Percentiles rank a stretch among this genome's conserved stretches.
Evolutionary conservation across 176 grass and related monocot species (phyloP).

Genomic region (Microstegium vimineum): DNA sequence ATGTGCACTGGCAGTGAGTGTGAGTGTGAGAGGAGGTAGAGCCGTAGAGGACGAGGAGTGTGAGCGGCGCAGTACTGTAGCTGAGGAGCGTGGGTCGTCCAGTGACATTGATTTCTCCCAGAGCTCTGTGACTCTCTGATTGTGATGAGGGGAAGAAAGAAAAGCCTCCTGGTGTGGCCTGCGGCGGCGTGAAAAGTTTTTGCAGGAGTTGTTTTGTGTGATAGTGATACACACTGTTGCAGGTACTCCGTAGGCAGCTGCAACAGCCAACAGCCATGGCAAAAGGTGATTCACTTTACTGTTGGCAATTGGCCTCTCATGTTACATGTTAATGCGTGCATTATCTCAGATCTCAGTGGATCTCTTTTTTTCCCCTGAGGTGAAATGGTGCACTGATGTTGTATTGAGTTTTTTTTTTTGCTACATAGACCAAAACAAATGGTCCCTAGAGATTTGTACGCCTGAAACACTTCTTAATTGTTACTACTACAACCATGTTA

Average conservation of each 20-base stretch:
- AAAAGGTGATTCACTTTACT: slow-evolving; percentile 42
- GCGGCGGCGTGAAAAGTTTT: slow-evolving; percentile 37
- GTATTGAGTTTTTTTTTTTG: neutral
- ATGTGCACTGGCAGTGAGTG: neutral
- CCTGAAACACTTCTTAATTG: too few relatives aligned
- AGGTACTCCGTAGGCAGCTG: neutral
- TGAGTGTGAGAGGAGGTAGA: neutral
- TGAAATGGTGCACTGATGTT: too few relatives aligned
- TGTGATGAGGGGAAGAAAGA: too few relatives aligned
- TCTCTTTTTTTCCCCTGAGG: neutral
- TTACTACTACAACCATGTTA: too few relatives aligned
- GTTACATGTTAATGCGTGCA: neutral
- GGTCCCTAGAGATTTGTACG: too few relatives aligned
- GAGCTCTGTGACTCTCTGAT: too few relatives aligned
- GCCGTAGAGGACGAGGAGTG: slow-evolving; percentile 5
- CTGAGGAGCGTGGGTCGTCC: neutral
- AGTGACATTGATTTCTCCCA: slow-evolving; percentile 33
- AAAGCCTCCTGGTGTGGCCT: too few relatives aligned
- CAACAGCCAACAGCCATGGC: neutral
- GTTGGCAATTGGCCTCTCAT: neutral
- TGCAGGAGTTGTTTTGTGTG: neutral
- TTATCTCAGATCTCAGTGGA: neutral
- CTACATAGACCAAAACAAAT: too few relatives aligned
- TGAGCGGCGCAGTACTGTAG: slow-evolving; percentile 10
- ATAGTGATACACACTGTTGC: neutral